Base-by-base conservation (phyloP, 176 grass and related monocot species). In the Lolium perenne region DNA sequence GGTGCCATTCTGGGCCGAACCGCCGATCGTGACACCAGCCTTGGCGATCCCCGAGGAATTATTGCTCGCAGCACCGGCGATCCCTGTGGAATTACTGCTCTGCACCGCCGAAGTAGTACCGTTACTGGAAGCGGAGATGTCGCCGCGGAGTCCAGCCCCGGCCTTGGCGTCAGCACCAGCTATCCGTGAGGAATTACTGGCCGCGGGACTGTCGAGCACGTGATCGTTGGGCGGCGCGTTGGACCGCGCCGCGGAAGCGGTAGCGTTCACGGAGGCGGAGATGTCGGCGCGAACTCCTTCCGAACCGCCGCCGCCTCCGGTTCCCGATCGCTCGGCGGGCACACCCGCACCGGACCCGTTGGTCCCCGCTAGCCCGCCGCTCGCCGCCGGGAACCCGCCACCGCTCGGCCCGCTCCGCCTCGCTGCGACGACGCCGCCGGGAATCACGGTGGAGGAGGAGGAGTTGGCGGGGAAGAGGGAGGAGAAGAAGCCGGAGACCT, bases 401-500 rank as follows among this genome's bases (percentile, higher is more conserved):
- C 32, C 32, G 32, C 29, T 2, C 29, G 29, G 29, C 29, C 29
- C 29, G 29, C n/a, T 60, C 23, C 26, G 68, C 68, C 68, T 84
- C 26, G 48, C 20, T 10, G 49, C 41, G 57, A 38, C 15, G 45
- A n/a, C 40, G 18, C n/a, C 40, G 18, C n/a, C 58, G 15, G 80
- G 80, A 75, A 85, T 56, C 11, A 5, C 57, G 16, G 79, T 9
- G 22, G 53, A 71, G 74, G 91, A 82, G 25, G 87, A 81, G 70
- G 70, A 75, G 38, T 93, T 94, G 86, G 84, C 80, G n/a, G 91
- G 89, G 74, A 94, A 90, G 57, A 95, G 81, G 51, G 87, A 81
- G 71, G 84, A 96, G 76, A 98, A 82, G 78, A 92, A 80, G 3
- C 77, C 82, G 4, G 94, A 94, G 21, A 96, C 86, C 88, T 91